A percentile compares a stretch with the other conserved stretches of the same genome.
Evolutionary conservation across 108 stramenopile species (phyloP).

Genomic region (Stephanodiscus triporus): DNA sequence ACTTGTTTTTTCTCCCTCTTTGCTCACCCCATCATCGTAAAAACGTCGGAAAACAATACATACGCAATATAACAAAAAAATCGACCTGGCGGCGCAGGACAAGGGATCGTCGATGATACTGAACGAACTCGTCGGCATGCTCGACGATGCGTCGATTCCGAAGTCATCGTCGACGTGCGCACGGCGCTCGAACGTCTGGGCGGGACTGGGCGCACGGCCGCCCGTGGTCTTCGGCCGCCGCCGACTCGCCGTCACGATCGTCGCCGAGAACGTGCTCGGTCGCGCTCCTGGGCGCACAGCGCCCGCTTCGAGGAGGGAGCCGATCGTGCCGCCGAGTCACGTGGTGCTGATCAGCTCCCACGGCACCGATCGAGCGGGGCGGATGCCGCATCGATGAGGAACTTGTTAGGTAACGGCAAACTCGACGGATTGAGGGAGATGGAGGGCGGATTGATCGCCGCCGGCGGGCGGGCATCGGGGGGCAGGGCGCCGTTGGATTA

Average conservation of each 20-base stretch:
- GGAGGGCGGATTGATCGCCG: conserved; percentile 63
- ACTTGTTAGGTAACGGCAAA: conserved; percentile 70
- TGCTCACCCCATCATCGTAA: too few species aligned
- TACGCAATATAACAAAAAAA: too few species aligned
- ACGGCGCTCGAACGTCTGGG: conserved; percentile 72
- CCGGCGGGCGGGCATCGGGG: conserved; percentile 46
- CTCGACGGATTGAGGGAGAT: conserved; percentile 74
- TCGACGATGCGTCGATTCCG: conserved; percentile 21
- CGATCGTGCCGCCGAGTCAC: conserved; percentile 75
- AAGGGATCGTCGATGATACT: too few species aligned
- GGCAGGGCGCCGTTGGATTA: conserved; percentile 62
- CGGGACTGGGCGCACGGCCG: conserved; percentile 63
- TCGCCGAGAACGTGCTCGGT: conserved; percentile 57
- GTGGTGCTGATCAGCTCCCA: conserved; percentile 68
- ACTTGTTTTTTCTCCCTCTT: too few species aligned
- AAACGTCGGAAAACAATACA: too few species aligned
- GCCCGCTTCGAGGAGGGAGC: conserved; percentile 40
- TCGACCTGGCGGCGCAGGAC: too few species aligned
- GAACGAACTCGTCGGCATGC: conserved; percentile 2
- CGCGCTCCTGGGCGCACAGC: conserved; percentile 66
- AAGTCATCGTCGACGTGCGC: conserved; percentile 54
- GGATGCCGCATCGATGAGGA: conserved; percentile 83
- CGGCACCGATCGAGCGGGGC: conserved; percentile 76
- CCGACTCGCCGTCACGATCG: conserved; percentile 36
- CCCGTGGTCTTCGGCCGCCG: conserved; percentile 65